Evolutionary conservation across 2,329 filamentous ascomycete species (phyloP).

Genomic region (Trichothecium sympodiale): DNA sequence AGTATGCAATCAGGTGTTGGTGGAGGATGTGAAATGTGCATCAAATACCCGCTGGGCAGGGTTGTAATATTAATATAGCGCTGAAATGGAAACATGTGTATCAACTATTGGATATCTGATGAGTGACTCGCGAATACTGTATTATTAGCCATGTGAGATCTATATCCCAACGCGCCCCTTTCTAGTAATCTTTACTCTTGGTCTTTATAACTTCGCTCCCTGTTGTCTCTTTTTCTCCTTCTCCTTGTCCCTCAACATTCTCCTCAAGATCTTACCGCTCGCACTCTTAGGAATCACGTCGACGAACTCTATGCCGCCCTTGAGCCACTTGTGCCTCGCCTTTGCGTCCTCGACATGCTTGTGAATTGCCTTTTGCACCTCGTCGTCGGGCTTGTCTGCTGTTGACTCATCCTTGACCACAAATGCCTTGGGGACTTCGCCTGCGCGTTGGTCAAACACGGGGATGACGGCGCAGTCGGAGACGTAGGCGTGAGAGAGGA

Average conservation of each 20-base stretch:
- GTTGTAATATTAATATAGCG: constrained; percentile 1
- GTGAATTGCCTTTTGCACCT: constrained; percentile 35
- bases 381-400: constrained; percentile 39
- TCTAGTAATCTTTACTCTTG: too few species aligned
- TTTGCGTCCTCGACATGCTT: constrained; percentile 52
- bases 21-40: not conserved
- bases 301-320: constrained; percentile 48
- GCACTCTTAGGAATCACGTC: constrained; percentile 60
- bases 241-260: constrained; percentile 60
- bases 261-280: constrained; percentile 58
- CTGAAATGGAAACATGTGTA: too few species aligned
- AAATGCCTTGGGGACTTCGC: constrained; percentile 51
- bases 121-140: too few species aligned
- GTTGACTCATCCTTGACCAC: constrained; percentile 35
- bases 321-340: constrained; percentile 54
- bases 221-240: constrained; percentile 50
- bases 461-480: constrained; percentile 64
- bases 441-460: constrained; percentile 42
- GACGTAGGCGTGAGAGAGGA: constrained; percentile 59
- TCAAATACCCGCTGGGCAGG: not conserved
- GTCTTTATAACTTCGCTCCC: constrained; percentile 56
- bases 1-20: constrained; percentile 15
- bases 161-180: too few species aligned
- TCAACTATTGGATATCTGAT: too few species aligned
- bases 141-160: too few species aligned